These are phyloP conservation scores for Salix caprea DNA, from an alignment of 345 rosid species.

Conservation along the genomic window DNA sequence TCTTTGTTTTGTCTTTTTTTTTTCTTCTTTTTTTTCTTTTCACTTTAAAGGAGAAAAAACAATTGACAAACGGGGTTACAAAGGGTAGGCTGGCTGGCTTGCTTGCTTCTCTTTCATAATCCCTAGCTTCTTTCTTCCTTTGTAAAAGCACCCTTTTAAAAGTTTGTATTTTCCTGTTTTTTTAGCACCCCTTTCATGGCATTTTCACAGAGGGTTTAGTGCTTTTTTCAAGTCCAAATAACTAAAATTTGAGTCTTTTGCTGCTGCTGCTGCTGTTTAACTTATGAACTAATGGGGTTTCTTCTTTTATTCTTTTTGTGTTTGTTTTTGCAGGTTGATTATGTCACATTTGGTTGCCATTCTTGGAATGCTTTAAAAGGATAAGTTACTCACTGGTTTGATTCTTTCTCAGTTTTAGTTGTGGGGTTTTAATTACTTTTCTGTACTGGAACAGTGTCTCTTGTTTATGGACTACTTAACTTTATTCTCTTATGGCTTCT, in stretches of 20 bases:
- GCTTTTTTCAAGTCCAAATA: neutral
- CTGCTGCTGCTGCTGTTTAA: neutral
- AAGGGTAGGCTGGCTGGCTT: too few species aligned
- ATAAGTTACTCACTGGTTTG: neutral
- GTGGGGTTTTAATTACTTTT: neutral
- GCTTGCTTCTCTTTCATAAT: neutral
- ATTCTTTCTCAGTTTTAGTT: neutral
- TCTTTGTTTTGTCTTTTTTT: too few species aligned
- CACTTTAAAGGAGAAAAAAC: too few species aligned
- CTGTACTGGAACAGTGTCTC: neutral
- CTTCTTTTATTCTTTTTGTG: neutral
- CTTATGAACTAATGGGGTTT: neutral
- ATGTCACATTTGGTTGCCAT: neutral
- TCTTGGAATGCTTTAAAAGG: neutral
- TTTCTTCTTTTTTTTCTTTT: too few species aligned
- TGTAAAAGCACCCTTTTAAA: neutral
- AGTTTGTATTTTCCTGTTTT: neutral
- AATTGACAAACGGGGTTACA: too few species aligned
- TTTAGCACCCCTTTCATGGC: neutral
- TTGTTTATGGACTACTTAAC: neutral
- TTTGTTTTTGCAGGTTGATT: slow-evolving; percentile 1
- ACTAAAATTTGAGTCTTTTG: neutral
- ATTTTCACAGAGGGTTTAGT: neutral
- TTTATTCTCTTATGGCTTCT: neutral
- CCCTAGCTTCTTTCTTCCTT: neutral